phyloP scores from a whole-genome alignment of 2,329 filamentous ascomycete genomes.

The Sclerotinia subarctica region DNA sequence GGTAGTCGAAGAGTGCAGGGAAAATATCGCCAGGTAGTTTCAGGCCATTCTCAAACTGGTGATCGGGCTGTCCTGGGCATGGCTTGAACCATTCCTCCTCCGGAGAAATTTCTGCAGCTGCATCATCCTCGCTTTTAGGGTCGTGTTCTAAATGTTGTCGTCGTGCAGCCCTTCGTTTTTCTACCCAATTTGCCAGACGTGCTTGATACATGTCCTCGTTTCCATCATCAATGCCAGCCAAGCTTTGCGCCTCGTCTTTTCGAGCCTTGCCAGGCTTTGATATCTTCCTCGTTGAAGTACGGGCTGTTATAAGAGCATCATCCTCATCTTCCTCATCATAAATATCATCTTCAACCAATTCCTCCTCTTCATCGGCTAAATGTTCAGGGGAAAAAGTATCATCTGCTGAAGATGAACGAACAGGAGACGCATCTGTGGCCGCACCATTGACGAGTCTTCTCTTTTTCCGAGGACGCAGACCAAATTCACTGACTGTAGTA shows the following conservation, averaged over 20 bases:
- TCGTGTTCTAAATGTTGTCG: constrained; percentile 41
- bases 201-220: constrained; percentile 77
- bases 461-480: constrained; percentile 57
- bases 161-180: constrained; percentile 59
- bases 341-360: constrained; percentile 32
- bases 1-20: constrained; percentile 90
- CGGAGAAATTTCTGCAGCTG: constrained; percentile 42
- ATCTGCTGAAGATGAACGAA: constrained; percentile 34
- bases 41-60: constrained; percentile 67
- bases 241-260: constrained; percentile 38
- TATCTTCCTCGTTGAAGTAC: constrained; percentile 40
- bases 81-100: constrained; percentile 76
- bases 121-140: constrained; percentile 43
- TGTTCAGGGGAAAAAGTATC: constrained; percentile 33
- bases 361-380: constrained; percentile 30
- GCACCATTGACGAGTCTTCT: constrained; percentile 42
- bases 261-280: constrained; percentile 26
- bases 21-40: constrained; percentile 89
- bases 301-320: constrained; percentile 43
- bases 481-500: constrained; percentile 49
- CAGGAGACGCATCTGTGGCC: constrained; percentile 26
- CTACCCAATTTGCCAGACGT: constrained; percentile 73
- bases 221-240: constrained; percentile 71
- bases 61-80: constrained; percentile 77
- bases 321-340: constrained; percentile 35